Base-by-base conservation (phyloP, 1,139 yeast species). In the Hansenula sp. region DNA sequence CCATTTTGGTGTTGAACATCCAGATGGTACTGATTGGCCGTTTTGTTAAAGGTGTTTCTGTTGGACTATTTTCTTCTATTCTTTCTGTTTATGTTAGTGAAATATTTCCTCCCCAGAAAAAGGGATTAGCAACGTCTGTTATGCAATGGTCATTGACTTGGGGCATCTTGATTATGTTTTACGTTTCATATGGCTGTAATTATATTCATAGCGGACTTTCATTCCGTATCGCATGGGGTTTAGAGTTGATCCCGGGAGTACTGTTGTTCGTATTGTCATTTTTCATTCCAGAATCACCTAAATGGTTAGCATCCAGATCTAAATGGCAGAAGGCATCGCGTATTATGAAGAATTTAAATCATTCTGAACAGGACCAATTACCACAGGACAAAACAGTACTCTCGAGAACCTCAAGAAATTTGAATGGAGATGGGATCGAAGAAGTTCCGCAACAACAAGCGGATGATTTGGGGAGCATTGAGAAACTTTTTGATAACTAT, bases 51-150 rank as follows among this genome's bases (percentile, higher is more conserved):
- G 94, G 94, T 46, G 48, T 81, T 42, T 84, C 86, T 45, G 74
- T 84, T 48, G 94, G 94, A 39, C 66, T 83, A 46, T 82, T 85
- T 56, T 81, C 90, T 3, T 75, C 90, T 15, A 78, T 80, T 48
- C 77, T 85, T 36, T 87, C 91, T 5, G 84, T 84, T 38, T 86
- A 84, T 63, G 77, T 84, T 46, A 74, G 87, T n/a, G 94, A 86
- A 61, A 71, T 84, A 45, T 73, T 87, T 17, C 87, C 91, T 42
- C 72, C 77, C 53, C 68, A 71, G 44, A 76, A 78, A 52, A 81
- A 87, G 65, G 91, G 91, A 45, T 62, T 76, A 42, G 74, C 82
- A 47, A 86, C 85, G 46, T 83, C 86, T 48, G 58, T 77, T 46
- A 77, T 81, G 64, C 91, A 85, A 59, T 78, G 85, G 69, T 72